phyloP scores from a whole-genome alignment of 768 basidiomycete genomes.

The Lanmaoa pseudosensibilis region DNA sequence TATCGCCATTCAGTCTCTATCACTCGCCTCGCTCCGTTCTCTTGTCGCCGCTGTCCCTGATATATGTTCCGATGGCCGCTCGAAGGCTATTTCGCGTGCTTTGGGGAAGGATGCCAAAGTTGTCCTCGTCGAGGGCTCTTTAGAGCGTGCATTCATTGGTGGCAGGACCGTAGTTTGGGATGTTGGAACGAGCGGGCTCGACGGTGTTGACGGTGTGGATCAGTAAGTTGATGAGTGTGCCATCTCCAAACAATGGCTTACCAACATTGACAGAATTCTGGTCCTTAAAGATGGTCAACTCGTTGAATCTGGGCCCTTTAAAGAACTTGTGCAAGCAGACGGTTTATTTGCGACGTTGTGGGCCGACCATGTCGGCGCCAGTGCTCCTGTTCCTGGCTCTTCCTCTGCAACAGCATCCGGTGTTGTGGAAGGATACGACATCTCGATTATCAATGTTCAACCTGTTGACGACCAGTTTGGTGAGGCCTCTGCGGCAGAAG shows the following conservation, averaged over 20 bases:
- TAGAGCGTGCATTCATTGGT: constrained; percentile 19
- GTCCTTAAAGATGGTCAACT: constrained; percentile 91
- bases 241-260: background rate
- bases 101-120: constrained; percentile 26
- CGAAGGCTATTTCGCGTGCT: constrained; percentile 26
- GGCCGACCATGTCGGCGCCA: constrained; percentile 76
- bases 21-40: constrained; percentile 73
- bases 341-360: constrained; percentile 86
- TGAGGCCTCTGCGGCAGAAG: constrained; percentile 23
- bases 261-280: constrained; percentile 58
- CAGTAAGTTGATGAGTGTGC: constrained; percentile 41
- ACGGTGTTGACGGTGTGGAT: constrained; percentile 59
- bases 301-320: constrained; percentile 78
- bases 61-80: constrained; percentile 43
- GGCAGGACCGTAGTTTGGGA: constrained; percentile 33
- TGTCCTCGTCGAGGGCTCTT: constrained; percentile 26
- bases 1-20: constrained; percentile 84
- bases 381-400: constrained; percentile 40
- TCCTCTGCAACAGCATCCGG: constrained; percentile 28
- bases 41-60: constrained; percentile 92
- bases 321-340: constrained; percentile 68
- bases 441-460: constrained; percentile 20
- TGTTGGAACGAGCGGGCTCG: constrained; percentile 16
- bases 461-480: too few relatives aligned
- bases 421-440: constrained; percentile 28